These are phyloP conservation scores for Spizellomyces sp. DNA, from an alignment of 192 early-diverging fungal species.

Conservation along the genomic window DNA sequence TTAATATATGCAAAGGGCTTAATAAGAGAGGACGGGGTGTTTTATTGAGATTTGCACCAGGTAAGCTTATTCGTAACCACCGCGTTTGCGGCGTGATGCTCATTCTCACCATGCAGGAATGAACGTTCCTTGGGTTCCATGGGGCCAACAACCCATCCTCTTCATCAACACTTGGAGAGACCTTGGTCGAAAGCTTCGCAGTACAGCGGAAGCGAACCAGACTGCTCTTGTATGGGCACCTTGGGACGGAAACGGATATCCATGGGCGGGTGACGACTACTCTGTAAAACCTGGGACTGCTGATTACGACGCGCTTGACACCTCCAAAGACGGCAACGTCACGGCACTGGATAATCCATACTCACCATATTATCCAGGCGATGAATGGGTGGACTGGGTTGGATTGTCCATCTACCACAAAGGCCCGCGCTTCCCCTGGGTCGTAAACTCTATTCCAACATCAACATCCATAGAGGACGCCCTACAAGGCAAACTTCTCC, in stretches of 20 bases:
- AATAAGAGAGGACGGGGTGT: constrained; percentile 21
- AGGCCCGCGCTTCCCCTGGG: constrained; percentile 23
- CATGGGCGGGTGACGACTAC: background rate
- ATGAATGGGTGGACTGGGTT: constrained; percentile 44
- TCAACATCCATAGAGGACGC: constrained; percentile 21
- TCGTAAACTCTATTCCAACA: constrained; percentile 21
- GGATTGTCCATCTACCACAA: constrained; percentile 33
- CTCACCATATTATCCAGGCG: constrained; percentile 37
- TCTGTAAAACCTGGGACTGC: constrained; percentile 6
- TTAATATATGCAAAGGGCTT: constrained; percentile 12
- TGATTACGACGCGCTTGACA: constrained; percentile 33
- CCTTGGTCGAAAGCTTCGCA: background rate
- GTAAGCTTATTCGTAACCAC: background rate
- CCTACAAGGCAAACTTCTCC: background rate
- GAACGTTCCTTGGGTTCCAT: constrained; percentile 16
- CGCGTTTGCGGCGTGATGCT: background rate
- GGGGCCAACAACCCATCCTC: constrained; percentile 16
- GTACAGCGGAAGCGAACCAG: constrained; percentile 8
- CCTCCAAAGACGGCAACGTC: constrained; percentile 31
- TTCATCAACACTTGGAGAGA: constrained; percentile 9
- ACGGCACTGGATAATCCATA: constrained; percentile 36
- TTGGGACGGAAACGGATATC: constrained; percentile 23
- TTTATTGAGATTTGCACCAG: constrained; percentile 26
- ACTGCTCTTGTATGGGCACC: constrained; percentile 37
- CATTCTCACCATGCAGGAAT: background rate